Percentiles rank a stretch among this genome's conserved stretches.
Conservation (phyloP, 805 yeast species). For the Yarrowia osloensis region DNA sequence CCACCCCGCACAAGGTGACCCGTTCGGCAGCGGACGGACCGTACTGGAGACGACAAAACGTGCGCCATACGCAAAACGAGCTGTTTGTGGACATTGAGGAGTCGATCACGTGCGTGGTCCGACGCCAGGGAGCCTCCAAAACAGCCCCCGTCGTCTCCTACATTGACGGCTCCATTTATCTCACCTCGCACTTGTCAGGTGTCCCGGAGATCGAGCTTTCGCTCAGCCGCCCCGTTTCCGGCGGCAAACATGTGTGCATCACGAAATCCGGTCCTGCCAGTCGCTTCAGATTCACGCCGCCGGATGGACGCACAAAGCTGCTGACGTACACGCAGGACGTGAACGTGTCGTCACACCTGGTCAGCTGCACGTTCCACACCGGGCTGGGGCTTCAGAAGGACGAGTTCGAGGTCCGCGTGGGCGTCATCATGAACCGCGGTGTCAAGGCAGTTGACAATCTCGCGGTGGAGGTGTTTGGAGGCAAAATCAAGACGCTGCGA, state of each 20-base stretch:
- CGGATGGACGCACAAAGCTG: conserved; percentile 73
- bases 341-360: conserved; percentile 49
- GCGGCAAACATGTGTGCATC: conserved; percentile 60
- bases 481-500: conserved; percentile 55
- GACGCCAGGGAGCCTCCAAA: conserved; percentile 13
- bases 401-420: conserved; percentile 64
- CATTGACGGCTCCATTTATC: conserved; percentile 63
- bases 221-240: conserved; percentile 45
- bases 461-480: conserved; percentile 47
- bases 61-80: conserved; percentile 78
- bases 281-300: conserved; percentile 65
- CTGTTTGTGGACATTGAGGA: conserved; percentile 82
- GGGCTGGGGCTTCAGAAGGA: conserved; percentile 55
- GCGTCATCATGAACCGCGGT: conserved; percentile 49
- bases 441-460: conserved; percentile 54
- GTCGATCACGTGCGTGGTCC: conserved; percentile 33
- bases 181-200: conserved; percentile 74
- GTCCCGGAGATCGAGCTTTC: conserved; percentile 67
- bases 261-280: neutral
- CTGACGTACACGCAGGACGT: conserved; percentile 60
- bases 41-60: conserved; percentile 81
- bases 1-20: conserved; percentile 33
- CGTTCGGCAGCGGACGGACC: conserved; percentile 38
- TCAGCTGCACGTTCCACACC: conserved; percentile 55
- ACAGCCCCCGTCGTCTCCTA: conserved; percentile 37